Base-by-base conservation (phyloP, 352 stramenopile genomes). In the Globisporangium takayamanum region DNA sequence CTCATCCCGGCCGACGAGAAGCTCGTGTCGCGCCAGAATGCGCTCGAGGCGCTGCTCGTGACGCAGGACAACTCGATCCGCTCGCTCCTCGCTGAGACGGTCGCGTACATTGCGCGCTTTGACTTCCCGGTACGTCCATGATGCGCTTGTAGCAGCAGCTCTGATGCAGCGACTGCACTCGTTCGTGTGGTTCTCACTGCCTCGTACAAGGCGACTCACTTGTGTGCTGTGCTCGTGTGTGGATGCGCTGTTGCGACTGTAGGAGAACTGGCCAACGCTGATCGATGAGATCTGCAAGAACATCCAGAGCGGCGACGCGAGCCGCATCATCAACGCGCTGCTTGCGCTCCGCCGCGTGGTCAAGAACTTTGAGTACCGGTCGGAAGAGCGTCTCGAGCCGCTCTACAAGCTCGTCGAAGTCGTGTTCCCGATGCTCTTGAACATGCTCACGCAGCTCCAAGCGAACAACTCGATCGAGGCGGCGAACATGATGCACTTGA, bases 361-460 rank as follows among this genome's bases (percentile, higher is more conserved):
- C 64, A 99, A 99, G 79, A 92, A 97, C 66, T 99, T 98, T 70
- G 97, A 99, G 74, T 99, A 98, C 84, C 97, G 97, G 64, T 78
- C 73, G 20, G 89, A 96, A 25, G 96, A 80, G 61, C 75, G 90
- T 37, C 71, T 97, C 25, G 80, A 76, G 20, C 92, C 94, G 11
- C 78, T 99, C 18, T 91, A 94, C 65, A 80, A 96, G 60, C 94
- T 99, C 56, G 91, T 98, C 22, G 77, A 92, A 47, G 77, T 89
- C 26, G 85, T 89, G 2, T 98, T 98, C 67, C 94, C 96, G 11
- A 80, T 98, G 67, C 76, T 99, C 36, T 78, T 95, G 14, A 86
- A 86, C 30, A 88, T 99, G 67, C 87, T 97, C 55, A 74, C 88
- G 50, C 73, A 95, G 57, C 78, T 89, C 70, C 71, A 88, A 55